Evolutionary conservation across 116 monocot genomes (phyloP).

Genomic region (Trichopus zeylanicus): DNA sequence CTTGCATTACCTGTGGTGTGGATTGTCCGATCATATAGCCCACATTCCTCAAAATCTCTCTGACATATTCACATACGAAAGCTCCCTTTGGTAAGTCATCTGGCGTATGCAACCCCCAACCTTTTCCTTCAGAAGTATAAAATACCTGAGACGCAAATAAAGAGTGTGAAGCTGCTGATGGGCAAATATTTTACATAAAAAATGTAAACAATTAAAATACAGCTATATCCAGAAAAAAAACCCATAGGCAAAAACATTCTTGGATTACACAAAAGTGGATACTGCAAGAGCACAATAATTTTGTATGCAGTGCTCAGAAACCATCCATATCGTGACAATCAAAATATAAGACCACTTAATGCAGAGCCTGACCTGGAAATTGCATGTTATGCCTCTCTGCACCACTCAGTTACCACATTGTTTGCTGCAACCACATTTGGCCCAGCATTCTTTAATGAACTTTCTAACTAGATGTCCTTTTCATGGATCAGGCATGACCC

Average conservation of each 20-base stretch:
- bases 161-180: neutral
- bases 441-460: conserved; percentile 97
- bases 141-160: conserved; percentile 47
- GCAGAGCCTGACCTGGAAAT: conserved; percentile 53
- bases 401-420: conserved; percentile 87
- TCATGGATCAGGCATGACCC: conserved; percentile 30
- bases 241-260: too few relatives aligned
- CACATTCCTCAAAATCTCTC: conserved; percentile 73
- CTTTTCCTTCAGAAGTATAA: conserved; percentile 63
- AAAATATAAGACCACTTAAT: neutral
- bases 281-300: too few relatives aligned
- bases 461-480: conserved; percentile 76
- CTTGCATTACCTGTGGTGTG: conserved; percentile 32
- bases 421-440: conserved; percentile 84
- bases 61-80: conserved; percentile 93
- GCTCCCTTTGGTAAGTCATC: conserved; percentile 79
- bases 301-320: too few relatives aligned
- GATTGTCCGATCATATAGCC: conserved; percentile 58
- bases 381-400: conserved; percentile 72
- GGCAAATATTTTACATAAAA: neutral
- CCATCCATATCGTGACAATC: neutral
- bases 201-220: neutral
- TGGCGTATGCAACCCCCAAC: conserved; percentile 80
- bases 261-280: too few relatives aligned
- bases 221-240: neutral